A percentile compares a stretch with the other conserved stretches of the same genome.
phyloP scores from a whole-genome alignment of 768 basidiomycete genomes.

The Boletus rubescentipes region DNA sequence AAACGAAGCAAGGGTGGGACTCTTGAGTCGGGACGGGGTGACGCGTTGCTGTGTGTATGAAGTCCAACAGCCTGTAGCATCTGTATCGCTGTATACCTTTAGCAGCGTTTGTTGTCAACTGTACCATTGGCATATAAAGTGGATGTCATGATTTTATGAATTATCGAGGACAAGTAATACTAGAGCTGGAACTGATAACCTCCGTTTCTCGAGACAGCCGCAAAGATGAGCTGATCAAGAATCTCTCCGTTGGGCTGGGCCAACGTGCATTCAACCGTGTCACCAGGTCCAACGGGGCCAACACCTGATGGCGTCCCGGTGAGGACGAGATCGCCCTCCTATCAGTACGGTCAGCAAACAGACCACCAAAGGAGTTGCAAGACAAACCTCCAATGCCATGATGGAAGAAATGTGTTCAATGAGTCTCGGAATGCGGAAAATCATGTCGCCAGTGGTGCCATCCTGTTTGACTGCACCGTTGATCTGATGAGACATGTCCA shows the following conservation, averaged over 20 bases:
- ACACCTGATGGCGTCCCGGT: conserved; percentile 94
- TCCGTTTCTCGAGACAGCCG: conserved; percentile 61
- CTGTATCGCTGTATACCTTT: conserved; percentile 21
- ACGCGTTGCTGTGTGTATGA: neutral
- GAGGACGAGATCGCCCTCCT: conserved; percentile 91
- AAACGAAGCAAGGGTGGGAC: conserved; percentile 17
- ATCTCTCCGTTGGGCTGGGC: conserved; percentile 52
- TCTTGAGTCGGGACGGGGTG: neutral
- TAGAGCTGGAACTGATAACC: conserved; percentile 58
- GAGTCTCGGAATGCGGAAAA: conserved; percentile 84
- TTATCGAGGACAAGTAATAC: conserved; percentile 2
- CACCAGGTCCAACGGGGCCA: conserved; percentile 72
- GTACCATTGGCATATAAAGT: conserved; percentile 16
- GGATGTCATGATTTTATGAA: neutral
- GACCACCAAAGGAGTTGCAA: neutral
- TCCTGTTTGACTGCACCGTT: conserved; percentile 83
- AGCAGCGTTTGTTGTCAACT: conserved; percentile 8
- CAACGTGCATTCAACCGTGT: conserved; percentile 74
- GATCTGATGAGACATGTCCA: conserved; percentile 48
- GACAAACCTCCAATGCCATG: conserved; percentile 88
- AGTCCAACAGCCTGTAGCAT: neutral
- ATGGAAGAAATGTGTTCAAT: conserved; percentile 93
- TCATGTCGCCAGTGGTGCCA: conserved; percentile 86
- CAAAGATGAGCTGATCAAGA: conserved; percentile 64
- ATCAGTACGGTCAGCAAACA: neutral